phyloP scores from a whole-genome alignment of 176 grass and related monocot genomes.

The Cenchrus fungigraminus region DNA sequence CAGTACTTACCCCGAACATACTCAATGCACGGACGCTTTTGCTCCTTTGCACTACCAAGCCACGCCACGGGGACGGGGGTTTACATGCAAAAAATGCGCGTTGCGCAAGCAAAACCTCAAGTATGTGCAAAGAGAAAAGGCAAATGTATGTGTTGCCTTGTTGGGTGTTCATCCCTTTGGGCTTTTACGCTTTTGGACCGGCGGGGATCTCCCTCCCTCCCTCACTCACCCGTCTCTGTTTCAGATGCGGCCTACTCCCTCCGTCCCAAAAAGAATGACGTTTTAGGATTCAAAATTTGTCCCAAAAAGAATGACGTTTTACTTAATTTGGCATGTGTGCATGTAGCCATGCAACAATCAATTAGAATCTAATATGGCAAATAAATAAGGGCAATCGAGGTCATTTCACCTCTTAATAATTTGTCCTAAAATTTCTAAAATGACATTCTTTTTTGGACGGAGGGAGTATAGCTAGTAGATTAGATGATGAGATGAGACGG shows the following conservation, averaged over 20 bases:
- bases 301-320: no score
- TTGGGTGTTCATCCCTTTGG: conserved; percentile 35
- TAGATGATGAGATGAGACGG: neutral
- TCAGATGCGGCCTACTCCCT: conserved; percentile 41
- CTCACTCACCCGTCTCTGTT: conserved; percentile 3
- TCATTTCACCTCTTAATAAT: no score
- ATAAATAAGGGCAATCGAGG: no score
- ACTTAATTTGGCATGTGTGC: no score
- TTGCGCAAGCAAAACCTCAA: neutral
- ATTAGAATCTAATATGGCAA: no score
- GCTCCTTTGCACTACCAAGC: neutral
- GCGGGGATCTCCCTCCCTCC: neutral
- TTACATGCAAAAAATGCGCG: conserved; percentile 15
- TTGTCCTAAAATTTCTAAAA: no score
- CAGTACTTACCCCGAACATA: no score
- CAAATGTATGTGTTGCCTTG: conserved; percentile 34
- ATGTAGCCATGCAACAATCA: no score
- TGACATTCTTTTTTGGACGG: no score
- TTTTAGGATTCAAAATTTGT: no score
- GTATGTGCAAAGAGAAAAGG: neutral
- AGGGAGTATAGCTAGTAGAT: no score
- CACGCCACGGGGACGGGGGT: neutral
- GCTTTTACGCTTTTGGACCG: conserved; percentile 67
- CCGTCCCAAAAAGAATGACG: no score
- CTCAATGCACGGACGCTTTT: neutral